Base-by-base conservation (phyloP, 257 asterid species). In the Primulina huaijiensis region DNA sequence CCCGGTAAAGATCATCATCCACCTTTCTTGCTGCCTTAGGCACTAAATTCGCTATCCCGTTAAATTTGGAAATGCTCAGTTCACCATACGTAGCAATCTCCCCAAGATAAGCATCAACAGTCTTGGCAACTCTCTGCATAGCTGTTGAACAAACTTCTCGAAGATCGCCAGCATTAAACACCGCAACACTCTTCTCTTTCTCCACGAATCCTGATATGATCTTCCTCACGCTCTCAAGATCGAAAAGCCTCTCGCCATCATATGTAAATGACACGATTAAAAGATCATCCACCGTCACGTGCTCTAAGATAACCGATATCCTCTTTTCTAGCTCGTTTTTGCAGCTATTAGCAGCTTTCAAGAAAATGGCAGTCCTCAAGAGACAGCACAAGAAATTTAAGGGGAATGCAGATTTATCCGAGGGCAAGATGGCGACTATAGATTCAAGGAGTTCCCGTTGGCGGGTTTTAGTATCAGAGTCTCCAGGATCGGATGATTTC, bases 1-100 rank as follows among this genome's bases (percentile, higher is more conserved):
- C 97, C n/a, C 97, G 71, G 76, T 94, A 88, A 29, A 94, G 89
- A 82, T 94, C 99, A 65, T 94, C 99, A 35, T 94, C 95, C 29
- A 75, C 87, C 71, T 86, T 91, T 43, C 99, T 74, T 0, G 99
- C 97, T 0, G 69, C 75, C 78, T 94, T 91, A 0, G 96, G 96
- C 16, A 94, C 90, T 81, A 94, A 72, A 73, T 78, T 80, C 0
- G 97, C 96, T 25, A 94, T 91, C 70, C 96, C 99, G 57, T 94
- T 94, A 55, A 94, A 89, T 70, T 89, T 94, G 0, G 97, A 84
- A 61, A 94, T 86, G 63, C 79, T 85, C 46, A 94, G 81, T 10
- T 91, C 99, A 6, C 70, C 79, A 57, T 63, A 83, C 60, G 91
- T 81, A 30, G 97, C 93, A 55, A 91, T 85, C 77, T 94, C 97